These are phyloP conservation scores for Lepiota venenata DNA, from an alignment of 768 basidiomycete genomes.

Conservation along the genomic window DNA sequence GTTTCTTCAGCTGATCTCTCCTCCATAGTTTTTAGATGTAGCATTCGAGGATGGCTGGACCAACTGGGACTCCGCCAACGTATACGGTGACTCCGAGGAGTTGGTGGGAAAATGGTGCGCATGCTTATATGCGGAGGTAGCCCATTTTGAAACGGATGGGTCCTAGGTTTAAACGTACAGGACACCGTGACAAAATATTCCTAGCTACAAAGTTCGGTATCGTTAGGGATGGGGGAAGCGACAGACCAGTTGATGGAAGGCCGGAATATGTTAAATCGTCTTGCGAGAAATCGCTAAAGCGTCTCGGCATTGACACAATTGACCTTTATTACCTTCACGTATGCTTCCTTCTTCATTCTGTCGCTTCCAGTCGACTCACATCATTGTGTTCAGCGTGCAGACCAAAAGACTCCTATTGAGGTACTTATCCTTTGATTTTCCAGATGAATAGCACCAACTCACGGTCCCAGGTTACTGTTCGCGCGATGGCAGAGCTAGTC, in stretches of 20 bases:
- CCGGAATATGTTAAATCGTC: constrained; percentile 35
- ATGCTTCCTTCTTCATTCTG: constrained; percentile 7
- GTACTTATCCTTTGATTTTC: constrained; percentile 19
- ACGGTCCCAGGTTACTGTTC: constrained; percentile 31
- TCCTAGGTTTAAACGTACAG: constrained; percentile 44
- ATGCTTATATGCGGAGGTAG: neutral
- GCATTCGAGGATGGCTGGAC: constrained; percentile 39
- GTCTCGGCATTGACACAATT: constrained; percentile 36
- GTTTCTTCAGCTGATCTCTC: neutral
- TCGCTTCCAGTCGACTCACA: neutral
- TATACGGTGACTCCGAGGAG: constrained; percentile 43
- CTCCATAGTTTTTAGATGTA: constrained; percentile 36
- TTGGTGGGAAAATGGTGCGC: constrained; percentile 41
- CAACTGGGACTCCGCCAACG: constrained; percentile 47
- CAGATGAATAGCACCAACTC: neutral
- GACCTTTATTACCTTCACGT: constrained; percentile 48
- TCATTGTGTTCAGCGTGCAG: constrained; percentile 26
- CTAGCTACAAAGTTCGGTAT: constrained; percentile 52
- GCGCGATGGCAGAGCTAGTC: constrained; percentile 50
- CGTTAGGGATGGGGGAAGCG: constrained; percentile 1
- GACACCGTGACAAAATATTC: constrained; percentile 51
- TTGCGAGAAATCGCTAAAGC: constrained; percentile 34
- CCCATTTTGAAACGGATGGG: neutral
- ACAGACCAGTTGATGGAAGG: constrained; percentile 21
- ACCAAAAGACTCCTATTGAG: constrained; percentile 44